A percentile compares a stretch with the other conserved stretches of the same genome.
These are phyloP conservation scores for Pyricularia pennisetigena DNA, from an alignment of 2,329 filamentous ascomycete genomes.

Conservation along the genomic window DNA sequence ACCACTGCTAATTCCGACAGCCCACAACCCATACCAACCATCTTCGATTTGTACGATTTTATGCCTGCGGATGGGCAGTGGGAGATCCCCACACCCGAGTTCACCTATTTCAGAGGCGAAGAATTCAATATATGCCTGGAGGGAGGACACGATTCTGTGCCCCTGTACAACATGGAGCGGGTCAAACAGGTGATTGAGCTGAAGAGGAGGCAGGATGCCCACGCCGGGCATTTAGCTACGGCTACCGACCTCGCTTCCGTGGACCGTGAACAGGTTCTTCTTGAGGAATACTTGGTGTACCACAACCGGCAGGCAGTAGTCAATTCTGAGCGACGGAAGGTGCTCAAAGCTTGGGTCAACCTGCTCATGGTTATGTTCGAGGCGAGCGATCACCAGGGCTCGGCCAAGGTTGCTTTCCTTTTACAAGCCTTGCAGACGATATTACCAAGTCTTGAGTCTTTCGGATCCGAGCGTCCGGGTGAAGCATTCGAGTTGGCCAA, in stretches of 20 bases:
- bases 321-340: constrained; percentile 46
- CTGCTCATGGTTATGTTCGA: constrained; percentile 76
- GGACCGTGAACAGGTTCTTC: constrained; percentile 47
- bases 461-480: constrained; percentile 56
- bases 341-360: constrained; percentile 76
- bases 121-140: constrained; percentile 58
- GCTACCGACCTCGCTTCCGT: constrained; percentile 38
- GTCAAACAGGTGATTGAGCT: constrained; percentile 66
- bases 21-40: constrained; percentile 47
- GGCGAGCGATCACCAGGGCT: constrained; percentile 67
- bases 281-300: constrained; percentile 52
- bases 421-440: constrained; percentile 81
- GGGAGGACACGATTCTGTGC: constrained; percentile 40
- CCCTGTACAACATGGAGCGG: constrained; percentile 59
- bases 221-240: constrained; percentile 32
- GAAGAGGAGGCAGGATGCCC: constrained; percentile 47
- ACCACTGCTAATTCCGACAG: constrained; percentile 52
- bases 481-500: constrained; percentile 69
- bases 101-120: constrained; percentile 54
- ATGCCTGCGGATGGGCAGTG: constrained; percentile 46
- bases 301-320: constrained; percentile 55
- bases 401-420: constrained; percentile 65
- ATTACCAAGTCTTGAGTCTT: constrained; percentile 75
- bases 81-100: constrained; percentile 37
- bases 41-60: constrained; percentile 94